Conservation (phyloP, 768 basidiomycete species). For the Termitomyces sp. region DNA sequence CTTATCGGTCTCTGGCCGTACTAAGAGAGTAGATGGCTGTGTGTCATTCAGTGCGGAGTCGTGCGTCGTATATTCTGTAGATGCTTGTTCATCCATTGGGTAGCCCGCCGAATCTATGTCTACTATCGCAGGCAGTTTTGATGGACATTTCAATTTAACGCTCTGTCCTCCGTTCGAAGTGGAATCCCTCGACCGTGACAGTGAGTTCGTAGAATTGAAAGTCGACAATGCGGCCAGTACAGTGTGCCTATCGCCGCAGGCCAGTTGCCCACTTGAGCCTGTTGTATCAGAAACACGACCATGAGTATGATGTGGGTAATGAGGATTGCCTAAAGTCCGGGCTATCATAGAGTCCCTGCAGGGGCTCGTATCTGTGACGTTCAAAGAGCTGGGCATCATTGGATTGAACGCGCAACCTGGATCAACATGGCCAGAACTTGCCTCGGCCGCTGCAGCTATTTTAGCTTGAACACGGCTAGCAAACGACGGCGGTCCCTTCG, state of each 20-base stretch:
- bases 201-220: not conserved
- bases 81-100: not conserved
- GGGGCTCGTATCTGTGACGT: not conserved
- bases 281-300: not conserved
- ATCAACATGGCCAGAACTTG: not conserved
- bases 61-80: not conserved
- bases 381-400: not conserved
- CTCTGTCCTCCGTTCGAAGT: not conserved
- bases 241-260: not conserved
- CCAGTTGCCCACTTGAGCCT: not conserved
- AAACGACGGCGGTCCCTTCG: slow-evolving; percentile 31
- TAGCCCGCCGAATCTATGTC: not conserved
- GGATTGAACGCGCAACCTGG: not conserved
- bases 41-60: not conserved
- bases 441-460: slow-evolving; percentile 18
- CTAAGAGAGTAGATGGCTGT: not conserved
- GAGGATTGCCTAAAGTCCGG: not conserved
- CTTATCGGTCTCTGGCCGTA: not conserved
- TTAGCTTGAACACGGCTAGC: slow-evolving; percentile 39
- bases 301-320: not conserved
- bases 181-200: not conserved
- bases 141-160: not conserved
- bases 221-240: not conserved
- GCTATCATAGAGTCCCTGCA: not conserved
- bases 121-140: not conserved